These are phyloP conservation scores for Cystobasidium onofrii DNA, from an alignment of 768 basidiomycete genomes.

Conservation along the genomic window DNA sequence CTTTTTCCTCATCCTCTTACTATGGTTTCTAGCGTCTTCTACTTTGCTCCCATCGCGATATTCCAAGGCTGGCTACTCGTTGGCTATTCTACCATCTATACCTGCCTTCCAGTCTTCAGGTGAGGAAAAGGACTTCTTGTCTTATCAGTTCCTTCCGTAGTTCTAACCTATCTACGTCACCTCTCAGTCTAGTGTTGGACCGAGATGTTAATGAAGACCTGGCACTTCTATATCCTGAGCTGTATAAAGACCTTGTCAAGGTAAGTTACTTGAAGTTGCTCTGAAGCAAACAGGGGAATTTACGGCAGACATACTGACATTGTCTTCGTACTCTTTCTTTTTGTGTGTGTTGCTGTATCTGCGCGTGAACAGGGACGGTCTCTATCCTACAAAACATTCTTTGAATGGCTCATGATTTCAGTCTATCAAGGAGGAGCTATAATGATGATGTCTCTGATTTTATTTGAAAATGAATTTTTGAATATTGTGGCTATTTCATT, in stretches of 20 bases:
- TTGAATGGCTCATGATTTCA: slow-evolving; percentile 94
- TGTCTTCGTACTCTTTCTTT: neutral
- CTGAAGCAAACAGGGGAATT: too few species aligned
- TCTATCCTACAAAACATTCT: slow-evolving; percentile 94
- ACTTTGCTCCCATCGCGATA: slow-evolving; percentile 89
- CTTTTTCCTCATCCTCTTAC: too few species aligned
- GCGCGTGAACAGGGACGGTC: slow-evolving; percentile 58
- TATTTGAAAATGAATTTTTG: slow-evolving; percentile 94
- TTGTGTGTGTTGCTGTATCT: slow-evolving; percentile 47
- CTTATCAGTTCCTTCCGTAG: slow-evolving; percentile 62
- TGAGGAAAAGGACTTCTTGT: neutral
- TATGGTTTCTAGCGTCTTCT: slow-evolving; percentile 55
- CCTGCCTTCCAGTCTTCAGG: slow-evolving; percentile 5
- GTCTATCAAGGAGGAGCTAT: slow-evolving; percentile 98
- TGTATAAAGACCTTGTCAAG: slow-evolving; percentile 97
- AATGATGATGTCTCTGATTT: slow-evolving; percentile 92
- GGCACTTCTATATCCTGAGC: slow-evolving; percentile 87
- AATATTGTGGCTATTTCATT: slow-evolving; percentile 99
- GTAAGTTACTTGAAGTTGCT: slow-evolving; percentile 50
- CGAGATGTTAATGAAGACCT: slow-evolving; percentile 91
- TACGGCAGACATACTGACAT: neutral
- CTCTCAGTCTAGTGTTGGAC: slow-evolving; percentile 91
- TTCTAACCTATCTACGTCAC: slow-evolving; percentile 55
- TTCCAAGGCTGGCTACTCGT: slow-evolving; percentile 98
- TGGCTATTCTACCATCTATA: slow-evolving; percentile 49